Conservation (phyloP, 768 basidiomycete species). For the Podaxis pistillaris region DNA sequence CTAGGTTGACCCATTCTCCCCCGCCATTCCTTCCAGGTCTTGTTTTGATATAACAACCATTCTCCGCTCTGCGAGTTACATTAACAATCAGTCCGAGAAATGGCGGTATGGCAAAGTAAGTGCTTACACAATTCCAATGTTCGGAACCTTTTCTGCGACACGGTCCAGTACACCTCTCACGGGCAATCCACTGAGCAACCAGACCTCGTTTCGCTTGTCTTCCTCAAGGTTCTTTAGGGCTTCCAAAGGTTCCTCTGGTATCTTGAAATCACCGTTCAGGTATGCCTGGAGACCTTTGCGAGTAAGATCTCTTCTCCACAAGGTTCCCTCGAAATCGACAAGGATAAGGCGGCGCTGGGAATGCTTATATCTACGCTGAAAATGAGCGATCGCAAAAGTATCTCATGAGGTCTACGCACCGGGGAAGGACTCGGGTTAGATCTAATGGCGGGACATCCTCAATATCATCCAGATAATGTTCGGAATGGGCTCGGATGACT, state of each 20-base stretch:
- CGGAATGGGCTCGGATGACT: slow-evolving; percentile 68
- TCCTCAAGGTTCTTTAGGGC: slow-evolving; percentile 57
- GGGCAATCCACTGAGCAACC: slow-evolving; percentile 76
- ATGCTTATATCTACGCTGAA: slow-evolving; percentile 49
- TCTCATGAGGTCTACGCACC: neutral
- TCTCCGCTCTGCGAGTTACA: slow-evolving; percentile 61
- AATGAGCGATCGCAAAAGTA: neutral
- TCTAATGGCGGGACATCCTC: slow-evolving; percentile 31
- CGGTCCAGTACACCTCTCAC: slow-evolving; percentile 62
- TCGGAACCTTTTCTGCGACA: slow-evolving; percentile 58
- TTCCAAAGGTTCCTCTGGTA: slow-evolving; percentile 41
- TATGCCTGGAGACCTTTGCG: slow-evolving; percentile 37
- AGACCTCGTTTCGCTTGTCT: slow-evolving; percentile 73
- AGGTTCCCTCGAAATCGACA: slow-evolving; percentile 76
- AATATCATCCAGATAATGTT: slow-evolving; percentile 40
- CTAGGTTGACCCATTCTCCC: slow-evolving; percentile 75
- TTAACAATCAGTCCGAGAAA: neutral
- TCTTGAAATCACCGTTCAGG: slow-evolving; percentile 23
- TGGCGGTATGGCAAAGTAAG: neutral
- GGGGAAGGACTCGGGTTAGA: slow-evolving; percentile 51
- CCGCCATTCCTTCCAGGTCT: slow-evolving; percentile 22
- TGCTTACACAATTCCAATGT: slow-evolving; percentile 73
- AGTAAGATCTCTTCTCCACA: slow-evolving; percentile 67
- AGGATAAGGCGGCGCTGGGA: slow-evolving; percentile 65
- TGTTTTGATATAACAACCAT: slow-evolving; percentile 82